phyloP scores from a whole-genome alignment of 1,139 yeast species.

The Candida tetrigidarum region DNA sequence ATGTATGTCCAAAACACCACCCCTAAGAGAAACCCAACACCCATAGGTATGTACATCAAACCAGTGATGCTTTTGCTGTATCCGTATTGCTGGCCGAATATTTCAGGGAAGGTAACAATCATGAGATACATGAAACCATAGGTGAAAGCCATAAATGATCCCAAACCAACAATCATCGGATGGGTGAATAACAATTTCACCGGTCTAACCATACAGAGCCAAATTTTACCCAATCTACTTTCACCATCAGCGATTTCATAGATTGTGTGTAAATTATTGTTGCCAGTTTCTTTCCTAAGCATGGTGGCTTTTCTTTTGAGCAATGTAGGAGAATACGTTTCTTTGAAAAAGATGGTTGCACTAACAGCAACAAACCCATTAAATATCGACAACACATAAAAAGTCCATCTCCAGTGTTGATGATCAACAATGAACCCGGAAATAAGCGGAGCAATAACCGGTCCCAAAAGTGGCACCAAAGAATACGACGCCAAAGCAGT shows the following conservation, averaged over 20 bases:
- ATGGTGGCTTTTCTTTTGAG: constrained; percentile 34
- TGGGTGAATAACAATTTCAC: constrained; percentile 44
- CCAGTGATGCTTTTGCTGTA: constrained; percentile 39
- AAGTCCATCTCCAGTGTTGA: constrained; percentile 49
- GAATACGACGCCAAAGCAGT: constrained; percentile 47
- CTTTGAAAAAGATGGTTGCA: constrained; percentile 40
- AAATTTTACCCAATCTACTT: constrained; percentile 33
- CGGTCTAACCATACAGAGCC: constrained; percentile 42
- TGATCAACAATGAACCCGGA: constrained; percentile 59
- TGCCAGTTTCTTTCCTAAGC: constrained; percentile 41
- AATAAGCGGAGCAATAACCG: constrained; percentile 62
- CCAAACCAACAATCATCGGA: constrained; percentile 50
- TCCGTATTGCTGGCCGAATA: constrained; percentile 39
- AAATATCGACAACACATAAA: constrained; percentile 45
- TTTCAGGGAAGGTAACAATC: constrained; percentile 48
- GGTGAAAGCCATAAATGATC: constrained; percentile 50
- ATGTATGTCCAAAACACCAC: constrained; percentile 42
- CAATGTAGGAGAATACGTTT: constrained; percentile 46
- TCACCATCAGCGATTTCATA: constrained; percentile 46
- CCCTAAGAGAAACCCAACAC: constrained; percentile 46
- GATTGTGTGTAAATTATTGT: constrained; percentile 43
- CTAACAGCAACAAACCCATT: constrained; percentile 42
- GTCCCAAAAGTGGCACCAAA: constrained; percentile 57
- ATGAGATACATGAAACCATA: constrained; percentile 52
- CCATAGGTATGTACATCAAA: constrained; percentile 51